A percentile compares a stretch with the other conserved stretches of the same genome.
These are phyloP conservation scores for Gossypium schwendimanii DNA, from an alignment of 441 rosid genomes.

Conservation along the genomic window DNA sequence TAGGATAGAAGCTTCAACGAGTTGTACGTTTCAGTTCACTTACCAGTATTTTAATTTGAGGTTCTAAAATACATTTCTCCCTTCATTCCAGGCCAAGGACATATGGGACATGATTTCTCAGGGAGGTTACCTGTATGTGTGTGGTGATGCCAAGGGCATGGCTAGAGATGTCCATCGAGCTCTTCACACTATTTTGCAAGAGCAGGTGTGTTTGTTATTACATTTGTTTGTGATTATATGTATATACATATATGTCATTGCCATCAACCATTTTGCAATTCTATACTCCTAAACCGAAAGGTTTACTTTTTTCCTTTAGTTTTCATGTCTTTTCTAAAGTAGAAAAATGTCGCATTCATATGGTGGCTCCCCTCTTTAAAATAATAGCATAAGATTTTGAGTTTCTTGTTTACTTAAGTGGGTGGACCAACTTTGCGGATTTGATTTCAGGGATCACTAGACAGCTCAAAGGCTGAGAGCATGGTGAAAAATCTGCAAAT, in stretches of 20 bases:
- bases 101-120: conserved; percentile 51
- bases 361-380: not conserved
- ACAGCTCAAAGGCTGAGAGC: conserved; percentile 74
- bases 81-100: conserved; percentile 35
- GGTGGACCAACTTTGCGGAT: not conserved
- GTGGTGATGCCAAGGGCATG: conserved; percentile 84
- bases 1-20: not conserved
- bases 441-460: conserved; percentile 63
- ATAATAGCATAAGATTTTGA: not conserved
- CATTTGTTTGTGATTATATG: not conserved
- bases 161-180: conserved; percentile 66
- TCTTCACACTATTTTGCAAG: conserved; percentile 51
- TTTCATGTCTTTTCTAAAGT: not conserved
- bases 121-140: conserved; percentile 62
- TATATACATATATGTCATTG: not conserved
- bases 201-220: conserved; percentile 36
- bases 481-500: conserved; percentile 89
- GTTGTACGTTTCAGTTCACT: not conserved
- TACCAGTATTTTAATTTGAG: not conserved
- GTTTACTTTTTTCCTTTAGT: not conserved
- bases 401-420: not conserved
- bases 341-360: not conserved
- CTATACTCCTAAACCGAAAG: not conserved
- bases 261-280: not conserved
- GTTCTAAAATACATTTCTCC: not conserved